phyloP scores from a whole-genome alignment of 768 basidiomycete species.

The Lanmaoa pseudosensibilis region DNA sequence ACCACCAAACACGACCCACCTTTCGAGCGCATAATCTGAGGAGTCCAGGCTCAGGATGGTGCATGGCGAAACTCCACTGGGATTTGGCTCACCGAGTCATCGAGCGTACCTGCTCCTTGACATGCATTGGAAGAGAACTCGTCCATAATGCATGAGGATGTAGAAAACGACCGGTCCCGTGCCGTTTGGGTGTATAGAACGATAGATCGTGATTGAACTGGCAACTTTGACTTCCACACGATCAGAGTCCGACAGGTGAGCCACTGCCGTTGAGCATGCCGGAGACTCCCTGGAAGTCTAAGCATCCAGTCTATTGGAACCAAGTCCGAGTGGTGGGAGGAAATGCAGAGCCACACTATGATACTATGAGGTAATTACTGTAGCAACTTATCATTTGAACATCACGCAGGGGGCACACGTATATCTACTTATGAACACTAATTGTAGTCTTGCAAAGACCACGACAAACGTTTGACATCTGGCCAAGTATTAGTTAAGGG shows the following conservation, averaged over 20 bases:
- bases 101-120: constrained; percentile 13
- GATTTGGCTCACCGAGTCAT: constrained; percentile 20
- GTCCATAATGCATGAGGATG: constrained; percentile 7
- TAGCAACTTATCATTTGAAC: too few species aligned
- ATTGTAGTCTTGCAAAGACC: neutral
- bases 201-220: neutral
- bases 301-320: constrained; percentile 7
- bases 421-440: too few species aligned
- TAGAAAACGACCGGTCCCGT: neutral
- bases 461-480: neutral
- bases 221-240: neutral
- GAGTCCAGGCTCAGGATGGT: neutral
- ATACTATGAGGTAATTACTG: neutral
- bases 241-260: neutral
- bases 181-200: neutral
- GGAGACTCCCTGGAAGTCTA: constrained; percentile 2
- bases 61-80: neutral
- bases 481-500: neutral
- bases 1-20: constrained; percentile 9
- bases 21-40: constrained; percentile 24
- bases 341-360: neutral
- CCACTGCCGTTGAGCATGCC: neutral
- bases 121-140: neutral
- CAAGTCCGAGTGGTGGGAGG: neutral
- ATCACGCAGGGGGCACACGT: neutral